Conservation (phyloP, 2,329 filamentous ascomycete genomes). For the Colletotrichum euphorbiae region DNA sequence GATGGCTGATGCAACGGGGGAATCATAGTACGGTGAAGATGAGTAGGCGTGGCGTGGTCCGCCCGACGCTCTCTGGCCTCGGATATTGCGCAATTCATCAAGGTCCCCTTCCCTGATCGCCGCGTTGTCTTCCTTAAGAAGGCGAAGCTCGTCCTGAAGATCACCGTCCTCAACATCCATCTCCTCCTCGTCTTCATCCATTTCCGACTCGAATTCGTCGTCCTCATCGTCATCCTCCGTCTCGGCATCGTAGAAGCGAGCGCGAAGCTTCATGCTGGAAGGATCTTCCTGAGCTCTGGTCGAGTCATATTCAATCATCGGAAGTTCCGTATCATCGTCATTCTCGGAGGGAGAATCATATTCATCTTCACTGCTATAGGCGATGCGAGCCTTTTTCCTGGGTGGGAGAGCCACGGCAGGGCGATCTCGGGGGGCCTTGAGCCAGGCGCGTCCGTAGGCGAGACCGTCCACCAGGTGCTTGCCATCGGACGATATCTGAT, state of each 20-base stretch:
- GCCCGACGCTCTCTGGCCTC: constrained; percentile 8
- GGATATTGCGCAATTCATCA: constrained; percentile 36
- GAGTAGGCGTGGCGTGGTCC: background rate
- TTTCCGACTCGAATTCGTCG: constrained; percentile 40
- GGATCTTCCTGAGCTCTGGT: constrained; percentile 39
- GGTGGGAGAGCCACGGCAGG: constrained; percentile 79
- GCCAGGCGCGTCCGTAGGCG: constrained; percentile 80
- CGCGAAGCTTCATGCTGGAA: constrained; percentile 44
- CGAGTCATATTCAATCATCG: constrained; percentile 38
- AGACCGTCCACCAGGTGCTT: constrained; percentile 87
- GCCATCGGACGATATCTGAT: constrained; percentile 84
- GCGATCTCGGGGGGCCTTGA: constrained; percentile 69
- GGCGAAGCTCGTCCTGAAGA: constrained; percentile 55
- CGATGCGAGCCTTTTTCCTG: constrained; percentile 73
- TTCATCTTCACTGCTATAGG: constrained; percentile 51
- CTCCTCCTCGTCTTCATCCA: constrained; percentile 40
- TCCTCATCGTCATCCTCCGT: constrained; percentile 43
- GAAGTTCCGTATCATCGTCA: constrained; percentile 44
- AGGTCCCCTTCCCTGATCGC: constrained; percentile 43
- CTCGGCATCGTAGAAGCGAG: constrained; percentile 49
- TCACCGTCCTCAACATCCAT: constrained; percentile 39
- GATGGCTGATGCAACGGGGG: constrained; percentile 6
- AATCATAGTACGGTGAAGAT: background rate
- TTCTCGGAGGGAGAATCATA: constrained; percentile 54
- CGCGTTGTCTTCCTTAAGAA: constrained; percentile 55